Base-by-base conservation (phyloP, 2,329 filamentous ascomycete genomes). In the Harringtonia lauricola region DNA sequence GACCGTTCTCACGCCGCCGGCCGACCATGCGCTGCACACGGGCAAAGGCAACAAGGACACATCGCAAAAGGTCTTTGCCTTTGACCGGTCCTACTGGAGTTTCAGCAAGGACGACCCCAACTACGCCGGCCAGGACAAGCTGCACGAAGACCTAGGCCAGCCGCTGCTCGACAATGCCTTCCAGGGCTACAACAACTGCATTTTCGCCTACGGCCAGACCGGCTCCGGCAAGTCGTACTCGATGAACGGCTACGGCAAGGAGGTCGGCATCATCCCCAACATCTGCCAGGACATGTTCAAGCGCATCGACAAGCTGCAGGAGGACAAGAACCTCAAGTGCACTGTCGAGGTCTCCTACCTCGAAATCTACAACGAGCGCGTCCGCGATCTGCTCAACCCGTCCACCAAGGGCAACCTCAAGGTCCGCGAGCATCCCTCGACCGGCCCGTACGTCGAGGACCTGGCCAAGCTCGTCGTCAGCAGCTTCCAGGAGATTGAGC, bases 101-200 rank as follows among this genome's bases (percentile, higher is more conserved):
- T 88, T 95, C 64, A 69, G 90, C 59, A 73, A 74, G 44, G 62
- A 70, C 22, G 88, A 95, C 58, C 68, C 78, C 28, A 86, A 95
- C 64, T 98, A 95, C 59, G 89, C 92, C 4, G 76, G 83, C 48
- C 92, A 98, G 61, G 86, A 88, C 55, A 86, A 95, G 56, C 83
- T 98, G 44, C 96, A 98, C 70, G 86, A 92, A 57, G 84, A 83
- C 47, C 74, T 98, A 21, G 92, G 92, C 44, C 88, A 95, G 61
- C 92, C 96, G 58, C 96, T 98, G 54, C 74, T 98, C 49, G 92
- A 98, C 63, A 92, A 98, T 72, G 98, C 98, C 66, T 98, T 98
- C 56, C 89, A 95, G 59, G 92, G 92, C 51, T 98, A 98, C 67
- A 90, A 98, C 64, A 98, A 92, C 0, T 98, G 92, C 63, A 98